These are phyloP conservation scores for Candida germanica DNA, from an alignment of 805 yeast species.

Conservation along the genomic window DNA sequence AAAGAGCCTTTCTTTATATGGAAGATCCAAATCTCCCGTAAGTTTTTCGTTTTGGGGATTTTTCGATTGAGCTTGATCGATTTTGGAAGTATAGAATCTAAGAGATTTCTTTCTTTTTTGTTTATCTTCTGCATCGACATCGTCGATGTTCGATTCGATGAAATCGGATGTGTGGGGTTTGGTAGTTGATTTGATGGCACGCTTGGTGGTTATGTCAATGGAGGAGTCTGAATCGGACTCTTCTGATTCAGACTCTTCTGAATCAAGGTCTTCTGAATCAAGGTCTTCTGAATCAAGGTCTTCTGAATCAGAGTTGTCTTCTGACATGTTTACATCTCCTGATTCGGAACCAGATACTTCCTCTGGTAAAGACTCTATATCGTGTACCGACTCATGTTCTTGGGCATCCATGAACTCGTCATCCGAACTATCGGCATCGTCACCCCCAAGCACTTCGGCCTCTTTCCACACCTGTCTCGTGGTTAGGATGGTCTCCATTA, in stretches of 20 bases:
- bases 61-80: constrained; percentile 77
- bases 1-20: constrained; percentile 84
- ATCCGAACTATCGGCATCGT: constrained; percentile 7
- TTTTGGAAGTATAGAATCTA: constrained; percentile 94
- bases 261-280: constrained; percentile 16
- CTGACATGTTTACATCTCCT: constrained; percentile 16
- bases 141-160: constrained; percentile 72
- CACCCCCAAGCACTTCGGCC: constrained; percentile 51
- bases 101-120: constrained; percentile 73
- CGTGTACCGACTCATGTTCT: constrained; percentile 4
- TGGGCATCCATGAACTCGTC: constrained; percentile 7
- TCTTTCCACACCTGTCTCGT: constrained; percentile 89
- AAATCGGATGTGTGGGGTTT: constrained; percentile 44
- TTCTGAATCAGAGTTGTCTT: constrained; percentile 18
- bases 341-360: no score
- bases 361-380: constrained; percentile 8
- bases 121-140: constrained; percentile 84
- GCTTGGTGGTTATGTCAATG: constrained; percentile 52
- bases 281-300: constrained; percentile 13
- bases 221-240: constrained; percentile 39
- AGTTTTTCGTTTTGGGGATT: constrained; percentile 31
- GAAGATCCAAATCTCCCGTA: constrained; percentile 88
- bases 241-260: constrained; percentile 17
- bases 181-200: constrained; percentile 42
- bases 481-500: constrained; percentile 82